Base-by-base conservation (phyloP, 139 green algal genomes). In the Spirogloea muscicola region DNA sequence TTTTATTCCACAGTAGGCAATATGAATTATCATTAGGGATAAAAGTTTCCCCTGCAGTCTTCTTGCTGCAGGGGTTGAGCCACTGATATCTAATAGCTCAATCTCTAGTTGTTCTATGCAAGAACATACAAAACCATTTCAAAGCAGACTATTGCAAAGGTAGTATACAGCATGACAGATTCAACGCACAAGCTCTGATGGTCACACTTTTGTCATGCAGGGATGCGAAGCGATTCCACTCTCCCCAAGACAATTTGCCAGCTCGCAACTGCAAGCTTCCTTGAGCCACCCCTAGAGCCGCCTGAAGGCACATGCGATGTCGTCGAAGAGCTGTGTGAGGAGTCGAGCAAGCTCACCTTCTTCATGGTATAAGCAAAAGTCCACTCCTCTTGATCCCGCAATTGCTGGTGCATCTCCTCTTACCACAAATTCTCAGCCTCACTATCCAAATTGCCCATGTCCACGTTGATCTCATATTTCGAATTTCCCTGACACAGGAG, bases 111-210 rank as follows among this genome's bases (percentile, higher is more conserved):
- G 80, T 89, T 66, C 72, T 86, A 79, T 39, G 69, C 72, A 13
- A 87, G 86, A 98, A 98, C 44, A 58, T 33, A 87, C 98, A 98
- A 43, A 98, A 84, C 86, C 94, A 98, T 68, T 96, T 81, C 0
- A 86, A 81, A 0, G 89, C 91, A 68, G 94, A 98, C n/a, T n/a
- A n/a, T n/a, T n/a, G n/a, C n/a, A n/a, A n/a, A n/a, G n/a, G n/a
- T n/a, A n/a, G n/a, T n/a, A n/a, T n/a, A n/a, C n/a, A n/a, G n/a
- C n/a, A n/a, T n/a, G n/a, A n/a, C n/a, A n/a, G n/a, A n/a, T n/a
- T n/a, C n/a, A n/a, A n/a, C n/a, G n/a, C n/a, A n/a, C n/a, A n/a
- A n/a, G n/a, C n/a, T n/a, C n/a, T n/a, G n/a, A n/a, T n/a, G n/a
- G n/a, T n/a, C n/a, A n/a, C n/a, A n/a, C n/a, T n/a, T n/a, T n/a